phyloP scores from a whole-genome alignment of 306 rosid species.

The Senna tora region DNA sequence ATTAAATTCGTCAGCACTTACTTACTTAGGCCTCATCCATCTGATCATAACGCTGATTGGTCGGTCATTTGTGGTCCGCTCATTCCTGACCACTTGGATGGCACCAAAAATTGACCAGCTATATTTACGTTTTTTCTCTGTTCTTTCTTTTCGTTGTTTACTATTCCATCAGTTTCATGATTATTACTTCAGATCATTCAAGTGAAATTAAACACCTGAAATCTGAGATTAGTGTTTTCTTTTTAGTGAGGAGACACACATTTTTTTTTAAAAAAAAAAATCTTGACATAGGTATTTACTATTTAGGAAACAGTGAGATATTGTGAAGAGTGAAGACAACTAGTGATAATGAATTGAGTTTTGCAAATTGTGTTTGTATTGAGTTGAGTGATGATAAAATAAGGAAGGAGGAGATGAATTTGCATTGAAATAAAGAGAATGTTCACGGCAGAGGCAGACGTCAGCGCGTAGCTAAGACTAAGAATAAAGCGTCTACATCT shows the following conservation, averaged over 20 bases:
- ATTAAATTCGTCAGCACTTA: too few species aligned
- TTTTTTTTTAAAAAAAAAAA: too few species aligned
- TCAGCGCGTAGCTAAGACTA: conserved; percentile 15
- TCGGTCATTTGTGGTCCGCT: neutral
- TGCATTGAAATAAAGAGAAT: neutral
- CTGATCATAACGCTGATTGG: neutral
- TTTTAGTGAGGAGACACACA: neutral
- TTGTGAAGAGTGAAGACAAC: neutral
- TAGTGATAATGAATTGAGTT: neutral
- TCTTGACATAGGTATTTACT: too few species aligned
- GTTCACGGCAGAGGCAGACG: neutral
- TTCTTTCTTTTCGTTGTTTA: neutral
- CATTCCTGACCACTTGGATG: neutral
- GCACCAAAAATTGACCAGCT: neutral
- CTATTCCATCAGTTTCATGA: too few species aligned
- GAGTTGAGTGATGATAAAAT: neutral
- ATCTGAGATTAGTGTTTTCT: neutral
- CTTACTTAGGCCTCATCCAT: neutral
- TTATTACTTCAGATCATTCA: neutral
- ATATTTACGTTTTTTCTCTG: neutral
- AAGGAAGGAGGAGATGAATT: neutral
- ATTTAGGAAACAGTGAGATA: neutral
- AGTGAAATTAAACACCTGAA: neutral
- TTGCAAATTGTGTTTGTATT: neutral
- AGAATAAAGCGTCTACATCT: neutral